A percentile compares a stretch with the other conserved stretches of the same genome.
phyloP scores from a whole-genome alignment of 805 yeast genomes.

The Priceomyces fermenticarens region DNA sequence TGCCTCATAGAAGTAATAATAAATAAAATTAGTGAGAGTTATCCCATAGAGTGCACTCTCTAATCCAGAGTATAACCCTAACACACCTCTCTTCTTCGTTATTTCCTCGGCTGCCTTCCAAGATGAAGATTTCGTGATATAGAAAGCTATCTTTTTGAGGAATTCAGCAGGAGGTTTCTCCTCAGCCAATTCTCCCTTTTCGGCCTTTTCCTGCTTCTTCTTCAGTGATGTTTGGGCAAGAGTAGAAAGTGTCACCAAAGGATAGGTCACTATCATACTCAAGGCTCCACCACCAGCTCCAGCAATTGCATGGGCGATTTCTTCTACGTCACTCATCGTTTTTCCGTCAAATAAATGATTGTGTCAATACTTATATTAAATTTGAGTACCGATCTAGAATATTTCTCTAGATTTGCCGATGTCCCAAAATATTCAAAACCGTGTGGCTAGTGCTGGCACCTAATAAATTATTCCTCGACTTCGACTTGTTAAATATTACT shows the following conservation, averaged over 20 bases:
- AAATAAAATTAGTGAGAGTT: constrained; percentile 80
- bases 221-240: constrained; percentile 71
- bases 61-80: constrained; percentile 78
- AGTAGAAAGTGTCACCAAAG: constrained; percentile 82
- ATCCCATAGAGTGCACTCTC: constrained; percentile 87
- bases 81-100: constrained; percentile 55
- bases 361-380: background rate
- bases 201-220: constrained; percentile 14
- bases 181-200: constrained; percentile 5
- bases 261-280: constrained; percentile 84
- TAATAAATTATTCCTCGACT: too few species aligned
- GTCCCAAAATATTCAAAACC: too few species aligned
- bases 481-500: too few species aligned
- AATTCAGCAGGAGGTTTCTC: constrained; percentile 9
- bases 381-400: too few species aligned
- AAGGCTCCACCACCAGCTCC: constrained; percentile 94
- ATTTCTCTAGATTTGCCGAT: too few species aligned
- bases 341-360: background rate
- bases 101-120: constrained; percentile 37
- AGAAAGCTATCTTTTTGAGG: constrained; percentile 12
- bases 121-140: constrained; percentile 15
- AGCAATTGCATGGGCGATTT: constrained; percentile 84
- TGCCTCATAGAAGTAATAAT: constrained; percentile 87
- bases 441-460: too few species aligned
- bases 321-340: constrained; percentile 37